phyloP scores from a whole-genome alignment of 2,329 filamentous ascomycete genomes.

The Cordyceps cateniannulata region DNA sequence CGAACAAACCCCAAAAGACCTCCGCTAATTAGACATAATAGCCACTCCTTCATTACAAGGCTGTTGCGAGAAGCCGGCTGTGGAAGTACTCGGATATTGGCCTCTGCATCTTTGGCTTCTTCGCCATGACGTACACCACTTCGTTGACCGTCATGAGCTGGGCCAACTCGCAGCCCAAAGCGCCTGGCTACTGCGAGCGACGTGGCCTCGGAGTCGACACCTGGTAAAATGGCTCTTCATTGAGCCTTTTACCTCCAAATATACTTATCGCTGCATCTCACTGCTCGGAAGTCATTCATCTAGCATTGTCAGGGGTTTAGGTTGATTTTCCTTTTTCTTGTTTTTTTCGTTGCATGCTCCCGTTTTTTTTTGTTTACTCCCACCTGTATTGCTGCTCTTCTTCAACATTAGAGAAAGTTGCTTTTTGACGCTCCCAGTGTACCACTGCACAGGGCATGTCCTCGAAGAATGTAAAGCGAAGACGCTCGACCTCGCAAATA shows the following conservation, averaged over 20 bases:
- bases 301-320: slow-evolving; percentile 11
- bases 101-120: slow-evolving; percentile 73
- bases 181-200: slow-evolving; percentile 50
- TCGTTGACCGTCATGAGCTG: slow-evolving; percentile 80
- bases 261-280: background rate
- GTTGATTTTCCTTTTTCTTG: background rate
- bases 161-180: slow-evolving; percentile 51
- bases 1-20: background rate
- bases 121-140: slow-evolving; percentile 91
- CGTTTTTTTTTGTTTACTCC: background rate
- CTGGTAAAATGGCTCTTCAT: background rate
- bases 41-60: slow-evolving; percentile 85
- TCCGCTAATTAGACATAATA: slow-evolving; percentile 31
- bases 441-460: background rate
- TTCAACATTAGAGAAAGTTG: background rate
- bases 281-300: slow-evolving; percentile 1
- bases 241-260: background rate
- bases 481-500: background rate
- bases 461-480: background rate
- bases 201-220: slow-evolving; percentile 17
- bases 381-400: background rate
- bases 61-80: slow-evolving; percentile 61
- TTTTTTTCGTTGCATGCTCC: background rate
- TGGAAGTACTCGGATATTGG: slow-evolving; percentile 67
- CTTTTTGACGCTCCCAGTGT: background rate